Base-by-base conservation (phyloP, 805 yeast genomes). In the Zygosaccharomyces gambellarensis region DNA sequence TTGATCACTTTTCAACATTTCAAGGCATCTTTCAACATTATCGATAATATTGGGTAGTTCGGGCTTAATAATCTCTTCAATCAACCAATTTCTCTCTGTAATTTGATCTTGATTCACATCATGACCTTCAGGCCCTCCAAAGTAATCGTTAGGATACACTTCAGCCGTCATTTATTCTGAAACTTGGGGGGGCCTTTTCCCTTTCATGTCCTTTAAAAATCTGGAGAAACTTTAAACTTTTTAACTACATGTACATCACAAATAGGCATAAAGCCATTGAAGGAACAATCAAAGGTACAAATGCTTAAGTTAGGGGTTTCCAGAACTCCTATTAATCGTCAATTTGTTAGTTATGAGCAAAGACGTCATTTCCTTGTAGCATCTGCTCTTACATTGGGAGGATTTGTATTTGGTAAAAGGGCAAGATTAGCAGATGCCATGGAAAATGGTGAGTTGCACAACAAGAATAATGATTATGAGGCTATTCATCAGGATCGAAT, bases 371-470 rank as follows among this genome's bases (percentile, higher is more conserved):
- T 56, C 7, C 21, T 54, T 10, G 36, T 51, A 12, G 57, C 51
- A 21, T 41, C 55, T 8, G 55, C 50, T 10, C 34, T 48, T 17
- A 49, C 62, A 2, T 31, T 61, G 27, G 61, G 61, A 5, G 46
- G 55, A 25, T 50, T 65, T 22, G 27, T 69, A 2, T 55, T 68
- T 45, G 68, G 76, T 22, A 68, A 76, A 47, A 75, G 77, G 42
- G 78, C 81, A 32, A 59, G 71, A 38, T 66, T 83, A 45, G 92
- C 90, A 1, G 75, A 81, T 53, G 66, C 78, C 48, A 78, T 85
- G 80, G 85, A 53, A 45, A 57, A 51, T 38, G 63, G 64, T 21
- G 64, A 61, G 25, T 49, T 63, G 19, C 65, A 65, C 45, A 61
- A 63, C 47, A 63, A 61, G 46, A 63, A 59, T 47, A 54, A 51